These are phyloP conservation scores for Gleditsia sinensis DNA, from an alignment of 306 rosid genomes.

Conservation along the genomic window DNA sequence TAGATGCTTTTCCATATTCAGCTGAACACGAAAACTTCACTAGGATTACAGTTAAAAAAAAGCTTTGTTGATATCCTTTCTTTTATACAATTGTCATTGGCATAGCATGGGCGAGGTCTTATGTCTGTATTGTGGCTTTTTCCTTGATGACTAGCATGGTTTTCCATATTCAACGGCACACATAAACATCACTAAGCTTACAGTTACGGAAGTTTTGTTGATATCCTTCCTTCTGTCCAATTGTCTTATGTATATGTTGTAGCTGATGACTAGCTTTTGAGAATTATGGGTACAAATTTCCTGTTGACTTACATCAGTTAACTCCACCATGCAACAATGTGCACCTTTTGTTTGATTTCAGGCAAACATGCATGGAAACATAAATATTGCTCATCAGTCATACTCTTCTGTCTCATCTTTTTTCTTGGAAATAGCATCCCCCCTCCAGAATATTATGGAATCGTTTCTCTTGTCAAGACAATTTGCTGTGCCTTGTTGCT, in stretches of 20 bases:
- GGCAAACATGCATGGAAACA: not conserved
- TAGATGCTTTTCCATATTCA: not conserved
- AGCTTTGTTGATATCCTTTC: not conserved
- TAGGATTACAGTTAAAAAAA: not conserved
- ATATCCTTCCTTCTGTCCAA: too few species aligned
- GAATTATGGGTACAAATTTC: not conserved
- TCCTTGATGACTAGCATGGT: not conserved
- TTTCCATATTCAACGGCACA: too few species aligned
- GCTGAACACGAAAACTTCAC: not conserved
- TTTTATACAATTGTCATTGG: slow-evolving; percentile 3
- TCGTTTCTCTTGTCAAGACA: not conserved
- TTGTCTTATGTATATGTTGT: too few species aligned
- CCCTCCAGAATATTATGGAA: not conserved
- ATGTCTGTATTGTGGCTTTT: not conserved
- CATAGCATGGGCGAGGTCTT: not conserved
- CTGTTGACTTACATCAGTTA: slow-evolving; percentile 2
- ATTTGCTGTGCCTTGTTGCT: slow-evolving; percentile 28
- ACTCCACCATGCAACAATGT: slow-evolving; percentile 15
- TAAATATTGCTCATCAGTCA: not conserved
- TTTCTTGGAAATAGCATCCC: not conserved
- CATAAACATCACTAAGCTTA: too few species aligned
- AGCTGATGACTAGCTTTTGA: not conserved
- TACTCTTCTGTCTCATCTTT: slow-evolving; percentile 8
- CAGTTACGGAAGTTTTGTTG: too few species aligned
- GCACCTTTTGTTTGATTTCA: slow-evolving; percentile 22